Evolutionary conservation across 2,329 filamentous ascomycete species (phyloP), one percentile per base, ranked within the genome.

Genomic region (Sclerotinia minor): DNA sequence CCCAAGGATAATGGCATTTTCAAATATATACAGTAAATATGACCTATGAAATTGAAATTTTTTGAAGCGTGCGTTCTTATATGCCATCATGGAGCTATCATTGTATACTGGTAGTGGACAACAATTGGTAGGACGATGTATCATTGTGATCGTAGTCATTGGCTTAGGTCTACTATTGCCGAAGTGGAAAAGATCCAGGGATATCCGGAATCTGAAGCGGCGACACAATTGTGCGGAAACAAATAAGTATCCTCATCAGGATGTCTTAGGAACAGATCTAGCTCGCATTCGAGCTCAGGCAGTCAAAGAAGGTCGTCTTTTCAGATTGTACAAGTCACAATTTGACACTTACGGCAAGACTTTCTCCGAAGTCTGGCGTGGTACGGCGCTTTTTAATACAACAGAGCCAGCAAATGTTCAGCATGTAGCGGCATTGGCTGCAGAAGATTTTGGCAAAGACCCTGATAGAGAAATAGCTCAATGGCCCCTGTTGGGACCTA

Each of bases 391-490:
- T 2, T 57, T 65, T 24, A 65, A 65, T 54, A 65, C 63, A 21
- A 57, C 9, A 19, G 63, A 65, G 52, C n/a, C 38, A 24, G 35
- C 38, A 7, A 65, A 65, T 26, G 19, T 65, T 47, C 41, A 65
- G n/a, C 26, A 65, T 26, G 63, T 65, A 8, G 63, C 50, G 44
- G 52, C 63, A 35, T 32, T 32, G 26, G 50, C 50, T 5, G 15
- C 41, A 1, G 50, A 65, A 45, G 63, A 65, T 21, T 65, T 41
- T 65, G 81, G 80, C 32, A 79, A 84, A 68, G 81, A 82, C 0
- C 71, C 76, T 0, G 70, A 71, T 38, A 83, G 83, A 69, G 79
- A 81, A 67, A 69, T 77, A 2, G 73, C 77, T 13, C 81, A 81
- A 77, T 73, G 77, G 1, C 64, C 64, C 21, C 57, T 66, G 17